Base-by-base conservation (phyloP, 495 filamentous ascomycete genomes). In the Neurospora pannonica region DNA sequence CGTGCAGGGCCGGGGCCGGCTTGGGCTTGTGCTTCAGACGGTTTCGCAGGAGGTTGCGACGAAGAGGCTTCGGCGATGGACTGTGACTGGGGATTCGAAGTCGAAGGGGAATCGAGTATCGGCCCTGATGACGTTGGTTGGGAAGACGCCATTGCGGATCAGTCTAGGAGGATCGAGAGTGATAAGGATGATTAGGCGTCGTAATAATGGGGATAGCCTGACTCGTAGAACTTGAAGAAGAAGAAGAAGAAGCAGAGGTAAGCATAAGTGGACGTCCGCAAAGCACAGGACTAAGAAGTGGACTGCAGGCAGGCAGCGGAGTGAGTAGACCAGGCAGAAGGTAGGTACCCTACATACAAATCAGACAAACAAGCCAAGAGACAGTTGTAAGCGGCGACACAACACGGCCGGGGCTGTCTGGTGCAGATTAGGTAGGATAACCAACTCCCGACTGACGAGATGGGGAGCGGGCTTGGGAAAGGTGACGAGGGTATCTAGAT, bases 111-210 rank as follows among this genome's bases (percentile, higher is more conserved):
- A 17, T 67, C 28, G 54, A 67, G 54, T 34, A 67, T 67, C 15
- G 76, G 36, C 37, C 74, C 76, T 70, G 74, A 60, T 76, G 76
- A 76, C 39, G 75, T 24, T 69, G 76, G 72, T 38, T 70, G 67
- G n/a, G 48, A 71, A 70, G 76, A 75, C 36, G 71, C 71, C 74
- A 75, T 75, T 13, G 34, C 46, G 46, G 21, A 28, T 54, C n/a
- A 28, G 46, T 19, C 28, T 15, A 1, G 15, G 54, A 34, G 15
- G 28, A 34, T 67, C 54, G 28, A 67, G 54, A 5, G 54, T 34
- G 54, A 67, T 34, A 19, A 4, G 54, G 28, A 9, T 67, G 3
- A 67, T 62, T 62, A 62, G 28, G 7, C 28, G 54, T 62, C 21
- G 54, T 19, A 62, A 34, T 34, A 19, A 67, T 34, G 54, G 54